Evolutionary conservation across 2,329 filamentous ascomycete genomes (phyloP).

Genomic region (Cladophialophora bantiana): DNA sequence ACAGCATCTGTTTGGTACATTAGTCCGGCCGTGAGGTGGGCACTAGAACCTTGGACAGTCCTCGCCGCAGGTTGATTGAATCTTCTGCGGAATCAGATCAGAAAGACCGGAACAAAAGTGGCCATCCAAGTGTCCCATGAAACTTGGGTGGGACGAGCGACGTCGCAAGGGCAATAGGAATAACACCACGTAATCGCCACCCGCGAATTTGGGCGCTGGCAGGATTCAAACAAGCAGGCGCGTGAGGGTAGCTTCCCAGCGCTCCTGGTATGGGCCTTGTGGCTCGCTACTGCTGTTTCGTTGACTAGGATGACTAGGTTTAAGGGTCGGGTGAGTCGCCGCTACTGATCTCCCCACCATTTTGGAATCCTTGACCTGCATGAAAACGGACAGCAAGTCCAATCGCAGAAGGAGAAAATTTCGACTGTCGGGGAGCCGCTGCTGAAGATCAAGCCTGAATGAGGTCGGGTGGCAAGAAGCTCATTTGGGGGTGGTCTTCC

Average conservation of each 20-base stretch:
- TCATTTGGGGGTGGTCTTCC: slow-evolving; percentile 7
- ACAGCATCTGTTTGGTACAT: background rate
- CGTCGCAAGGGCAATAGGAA: background rate
- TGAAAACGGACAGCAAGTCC: background rate
- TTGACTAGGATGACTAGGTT: slow-evolving; percentile 5
- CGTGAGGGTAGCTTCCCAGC: background rate
- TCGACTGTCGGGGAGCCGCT: background rate
- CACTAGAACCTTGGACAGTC: background rate
- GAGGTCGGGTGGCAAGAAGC: slow-evolving; percentile 15
- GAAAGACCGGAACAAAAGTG: background rate
- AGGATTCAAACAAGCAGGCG: background rate
- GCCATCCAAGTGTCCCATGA: background rate
- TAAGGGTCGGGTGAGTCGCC: background rate
- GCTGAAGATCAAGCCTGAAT: slow-evolving; percentile 12
- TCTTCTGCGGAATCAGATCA: background rate
- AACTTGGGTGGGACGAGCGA: background rate
- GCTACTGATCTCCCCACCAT: slow-evolving; percentile 7
- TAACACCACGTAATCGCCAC: slow-evolving; percentile 2
- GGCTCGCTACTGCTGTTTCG: slow-evolving; percentile 6
- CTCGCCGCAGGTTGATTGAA: background rate
- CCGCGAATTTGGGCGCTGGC: background rate
- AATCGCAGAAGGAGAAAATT: slow-evolving; percentile 11
- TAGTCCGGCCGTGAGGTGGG: background rate
- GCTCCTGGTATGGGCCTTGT: background rate
- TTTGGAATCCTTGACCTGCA: background rate